Base-by-base conservation (phyloP, 768 basidiomycete species). In the Pleurotus sapidus region DNA sequence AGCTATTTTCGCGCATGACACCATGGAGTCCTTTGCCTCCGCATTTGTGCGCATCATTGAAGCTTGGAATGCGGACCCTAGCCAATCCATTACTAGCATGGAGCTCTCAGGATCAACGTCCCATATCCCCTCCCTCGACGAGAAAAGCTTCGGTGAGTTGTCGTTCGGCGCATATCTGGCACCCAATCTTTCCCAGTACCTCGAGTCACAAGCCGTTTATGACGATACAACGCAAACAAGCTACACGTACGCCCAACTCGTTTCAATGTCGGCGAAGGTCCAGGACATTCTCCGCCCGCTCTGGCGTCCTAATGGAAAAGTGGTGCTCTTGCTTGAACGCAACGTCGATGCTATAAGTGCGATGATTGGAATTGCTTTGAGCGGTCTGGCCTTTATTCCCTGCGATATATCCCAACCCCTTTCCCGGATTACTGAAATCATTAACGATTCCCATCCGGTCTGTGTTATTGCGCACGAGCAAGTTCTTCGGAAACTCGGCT, bases 231-330 rank as follows among this genome's bases (percentile, higher is more conserved):
- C 56, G 17, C 45, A 46, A 27, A 57, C 56, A n/a, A 48, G n/a
- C 4, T 57, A 57, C 56, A 57, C 56, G 42, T 57, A 57, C 42
- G 17, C 39, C n/a, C 45, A 57, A 18, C 56, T 57, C 6, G 38
- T 39, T 6, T 57, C 47, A 20, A 37, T 48, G 56, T 40, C 5
- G 38, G 15, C 5, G 11, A 15, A 43, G 11, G 18, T 43, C 18
- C 40, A 43, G 18, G 15, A 43, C 40, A 5, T 15, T 43, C 40
- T 43, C 18, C 40, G 40, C 14, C 40, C 40, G 14, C 18, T 43
- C 40, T 15, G 18, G 40, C 40, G 40, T 11, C 11, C 40, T 15
- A 11, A 43, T 12, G 40, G 40, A 2, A 43, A 15, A 18, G 40
- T 43, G 18, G 14, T 43, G 1, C 40, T 43, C 18, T 18, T 43